A percentile compares a stretch with the other conserved stretches of the same genome.
Evolutionary conservation across 164 flowering plant species (phyloP).

Genomic region (Tetracentron sinense): DNA sequence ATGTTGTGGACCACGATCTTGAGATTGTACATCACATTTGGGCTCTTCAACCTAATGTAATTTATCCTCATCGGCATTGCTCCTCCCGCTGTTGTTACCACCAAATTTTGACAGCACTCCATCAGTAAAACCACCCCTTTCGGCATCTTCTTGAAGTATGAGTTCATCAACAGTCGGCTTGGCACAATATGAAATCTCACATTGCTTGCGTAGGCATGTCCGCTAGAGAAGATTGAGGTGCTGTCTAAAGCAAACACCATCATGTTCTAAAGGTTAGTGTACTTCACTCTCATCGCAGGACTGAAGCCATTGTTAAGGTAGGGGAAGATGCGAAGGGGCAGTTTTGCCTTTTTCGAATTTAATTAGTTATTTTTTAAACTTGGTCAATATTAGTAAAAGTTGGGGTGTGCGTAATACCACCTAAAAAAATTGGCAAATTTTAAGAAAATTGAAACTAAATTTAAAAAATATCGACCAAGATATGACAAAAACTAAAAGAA

Average conservation of each 20-base stretch:
- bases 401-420: too few relatives aligned
- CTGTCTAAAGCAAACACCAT: slow-evolving; percentile 28
- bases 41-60: slow-evolving; percentile 16
- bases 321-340: too few relatives aligned
- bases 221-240: slow-evolving; percentile 19
- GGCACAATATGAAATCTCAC: slow-evolving; percentile 29
- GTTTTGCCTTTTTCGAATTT: too few relatives aligned
- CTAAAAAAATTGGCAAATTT: too few relatives aligned
- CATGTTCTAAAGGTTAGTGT: slow-evolving; percentile 15
- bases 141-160: slow-evolving; percentile 16
- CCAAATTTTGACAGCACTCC: slow-evolving; percentile 14
- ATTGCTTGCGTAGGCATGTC: slow-evolving; percentile 16
- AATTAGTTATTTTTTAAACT: too few relatives aligned
- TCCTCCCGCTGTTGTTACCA: slow-evolving; percentile 24
- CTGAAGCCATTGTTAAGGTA: too few relatives aligned
- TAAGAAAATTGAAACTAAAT: too few relatives aligned
- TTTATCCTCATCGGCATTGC: slow-evolving; percentile 24
- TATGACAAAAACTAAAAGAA: too few relatives aligned
- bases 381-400: too few relatives aligned
- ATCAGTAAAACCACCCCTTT: slow-evolving; percentile 17
- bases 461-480: too few relatives aligned
- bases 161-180: slow-evolving; percentile 11
- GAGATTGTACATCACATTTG: slow-evolving; percentile 20
- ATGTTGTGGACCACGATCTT: slow-evolving; percentile 28
- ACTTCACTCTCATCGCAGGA: slow-evolving; percentile 18